Conservation (phyloP, 1,139 yeast species). For the Suhomyces taliae region DNA sequence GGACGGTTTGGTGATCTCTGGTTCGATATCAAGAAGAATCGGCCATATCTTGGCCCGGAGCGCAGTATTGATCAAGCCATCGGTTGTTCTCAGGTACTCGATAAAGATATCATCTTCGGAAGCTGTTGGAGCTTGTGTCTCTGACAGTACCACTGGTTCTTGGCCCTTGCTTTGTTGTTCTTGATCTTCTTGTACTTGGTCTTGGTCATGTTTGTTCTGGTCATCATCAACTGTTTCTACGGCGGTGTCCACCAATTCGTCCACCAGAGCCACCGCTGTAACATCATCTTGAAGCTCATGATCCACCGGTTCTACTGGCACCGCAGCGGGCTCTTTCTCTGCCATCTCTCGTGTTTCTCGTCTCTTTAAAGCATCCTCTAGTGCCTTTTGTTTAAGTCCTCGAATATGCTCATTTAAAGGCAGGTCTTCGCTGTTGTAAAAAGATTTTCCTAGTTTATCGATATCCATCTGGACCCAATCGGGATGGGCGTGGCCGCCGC, state of each 20-base stretch:
- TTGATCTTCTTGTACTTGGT: not conserved
- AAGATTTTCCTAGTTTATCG: slow-evolving; percentile 47
- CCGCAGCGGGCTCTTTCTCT: too few species aligned
- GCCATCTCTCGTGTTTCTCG: not conserved
- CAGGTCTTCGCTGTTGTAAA: slow-evolving; percentile 41
- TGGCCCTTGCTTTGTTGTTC: not conserved
- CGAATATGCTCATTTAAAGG: slow-evolving; percentile 44
- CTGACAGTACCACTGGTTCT: not conserved
- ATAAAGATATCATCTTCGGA: slow-evolving; percentile 1
- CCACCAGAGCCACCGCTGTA: too few species aligned
- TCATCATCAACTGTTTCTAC: too few species aligned
- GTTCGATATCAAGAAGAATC: slow-evolving; percentile 28
- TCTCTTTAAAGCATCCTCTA: slow-evolving; percentile 35
- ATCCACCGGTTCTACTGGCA: too few species aligned
- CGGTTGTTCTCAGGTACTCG: slow-evolving; percentile 43
- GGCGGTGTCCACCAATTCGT: too few species aligned
- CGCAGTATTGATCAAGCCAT: slow-evolving; percentile 47
- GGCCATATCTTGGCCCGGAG: slow-evolving; percentile 53
- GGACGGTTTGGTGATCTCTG: slow-evolving; percentile 1
- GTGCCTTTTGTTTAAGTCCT: slow-evolving; percentile 39
- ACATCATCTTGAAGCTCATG: too few species aligned
- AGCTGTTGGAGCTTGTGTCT: not conserved
- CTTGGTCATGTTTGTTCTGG: too few species aligned
- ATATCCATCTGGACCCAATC: slow-evolving; percentile 55
- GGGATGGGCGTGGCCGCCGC: slow-evolving; percentile 21